These are phyloP conservation scores for Gymnopus androsaceus DNA, from an alignment of 1,284 basidiomycete species.

Conservation along the genomic window DNA sequence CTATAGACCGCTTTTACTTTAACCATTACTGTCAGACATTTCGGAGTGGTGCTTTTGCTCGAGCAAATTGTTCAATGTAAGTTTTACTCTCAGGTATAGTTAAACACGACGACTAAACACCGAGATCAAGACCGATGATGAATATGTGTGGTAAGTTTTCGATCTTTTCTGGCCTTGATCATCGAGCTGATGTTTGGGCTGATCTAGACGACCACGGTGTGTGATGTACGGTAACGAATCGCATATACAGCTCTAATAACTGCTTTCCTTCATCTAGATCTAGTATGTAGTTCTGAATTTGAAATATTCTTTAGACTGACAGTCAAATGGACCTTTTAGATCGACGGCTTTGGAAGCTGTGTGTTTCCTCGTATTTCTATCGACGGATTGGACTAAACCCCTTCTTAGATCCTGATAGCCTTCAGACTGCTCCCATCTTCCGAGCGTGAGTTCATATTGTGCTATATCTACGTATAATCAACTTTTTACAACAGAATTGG, in stretches of 20 bases:
- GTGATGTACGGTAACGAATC: slow-evolving; percentile 22
- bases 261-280: slow-evolving; percentile 25
- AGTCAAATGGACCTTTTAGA: slow-evolving; percentile 42
- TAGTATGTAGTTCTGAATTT: slow-evolving; percentile 26
- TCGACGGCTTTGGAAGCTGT: slow-evolving; percentile 94
- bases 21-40: slow-evolving; percentile 90
- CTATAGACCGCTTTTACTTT: slow-evolving; percentile 89
- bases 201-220: slow-evolving; percentile 72
- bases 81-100: slow-evolving; percentile 29
- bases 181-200: neutral
- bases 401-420: slow-evolving; percentile 73
- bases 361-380: slow-evolving; percentile 29
- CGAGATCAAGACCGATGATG: slow-evolving; percentile 54
- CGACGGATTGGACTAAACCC: neutral
- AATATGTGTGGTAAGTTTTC: slow-evolving; percentile 59
- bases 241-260: neutral
- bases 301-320: neutral
- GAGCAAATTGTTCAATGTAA: slow-evolving; percentile 92
- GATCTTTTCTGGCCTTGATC: neutral
- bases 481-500: slow-evolving; percentile 58
- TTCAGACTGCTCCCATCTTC: slow-evolving; percentile 81
- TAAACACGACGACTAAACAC: too few species aligned
- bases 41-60: slow-evolving; percentile 87
- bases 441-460: slow-evolving; percentile 50
- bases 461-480: neutral